These are phyloP conservation scores for Botrytis cinerea DNA, from an alignment of 2,329 filamentous ascomycete genomes.

Conservation along the genomic window DNA sequence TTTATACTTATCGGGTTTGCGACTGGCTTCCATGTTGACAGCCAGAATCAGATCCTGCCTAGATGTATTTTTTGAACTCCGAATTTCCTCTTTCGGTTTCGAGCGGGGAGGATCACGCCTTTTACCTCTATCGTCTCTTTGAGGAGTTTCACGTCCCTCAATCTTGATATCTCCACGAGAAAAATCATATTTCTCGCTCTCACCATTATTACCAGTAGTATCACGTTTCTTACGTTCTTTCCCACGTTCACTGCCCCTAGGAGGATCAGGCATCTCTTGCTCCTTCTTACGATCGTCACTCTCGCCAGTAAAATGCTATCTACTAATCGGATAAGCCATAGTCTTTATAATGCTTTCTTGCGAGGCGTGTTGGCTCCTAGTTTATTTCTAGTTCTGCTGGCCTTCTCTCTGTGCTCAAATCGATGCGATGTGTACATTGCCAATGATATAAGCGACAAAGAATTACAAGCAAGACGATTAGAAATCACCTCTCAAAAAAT, in stretches of 20 bases:
- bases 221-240: too few species aligned
- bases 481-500: background rate
- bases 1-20: background rate
- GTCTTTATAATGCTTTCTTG: background rate
- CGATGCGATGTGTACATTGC: background rate
- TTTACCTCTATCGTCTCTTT: background rate
- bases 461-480: too few species aligned
- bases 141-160: too few species aligned
- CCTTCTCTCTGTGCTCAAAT: background rate
- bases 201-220: too few species aligned
- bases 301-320: background rate
- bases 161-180: background rate
- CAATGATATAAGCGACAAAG: background rate
- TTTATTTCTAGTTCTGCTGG: background rate
- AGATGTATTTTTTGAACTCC: background rate
- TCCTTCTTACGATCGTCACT: too few species aligned
- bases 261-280: too few species aligned
- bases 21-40: background rate
- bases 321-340: background rate
- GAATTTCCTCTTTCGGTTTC: background rate
- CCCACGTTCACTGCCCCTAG: too few species aligned
- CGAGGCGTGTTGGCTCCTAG: background rate
- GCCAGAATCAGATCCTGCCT: background rate
- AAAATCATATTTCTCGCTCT: background rate
- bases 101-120: background rate